Conservation (phyloP, 129 eudicot genomes). For the Flaveria trinervia region DNA sequence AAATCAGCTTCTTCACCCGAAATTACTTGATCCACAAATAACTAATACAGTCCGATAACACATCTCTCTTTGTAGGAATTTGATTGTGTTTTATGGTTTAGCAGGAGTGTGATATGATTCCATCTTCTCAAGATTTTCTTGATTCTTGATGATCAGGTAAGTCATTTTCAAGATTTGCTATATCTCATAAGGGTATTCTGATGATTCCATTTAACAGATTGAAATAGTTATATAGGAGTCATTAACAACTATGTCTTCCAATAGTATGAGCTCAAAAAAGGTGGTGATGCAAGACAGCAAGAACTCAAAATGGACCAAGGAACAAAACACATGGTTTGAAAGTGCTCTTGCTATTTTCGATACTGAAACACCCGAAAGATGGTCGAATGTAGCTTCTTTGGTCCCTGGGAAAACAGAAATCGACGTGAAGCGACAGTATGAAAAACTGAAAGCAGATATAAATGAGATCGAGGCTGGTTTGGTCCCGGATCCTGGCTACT, state of each 20-base stretch:
- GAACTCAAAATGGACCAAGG: conserved; percentile 68
- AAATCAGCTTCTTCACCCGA: too few species aligned
- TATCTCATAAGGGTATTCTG: conserved; percentile 27
- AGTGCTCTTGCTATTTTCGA: conserved; percentile 77
- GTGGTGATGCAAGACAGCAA: conserved; percentile 47
- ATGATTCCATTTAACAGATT: conserved; percentile 19
- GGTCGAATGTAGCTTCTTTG: conserved; percentile 70
- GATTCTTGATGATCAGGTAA: conserved; percentile 44
- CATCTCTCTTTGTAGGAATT: too few species aligned
- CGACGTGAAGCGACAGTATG: conserved; percentile 79
- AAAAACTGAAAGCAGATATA: conserved; percentile 72
- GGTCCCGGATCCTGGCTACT: conserved; percentile 65
- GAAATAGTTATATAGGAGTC: conserved; percentile 48
- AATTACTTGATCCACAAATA: too few species aligned
- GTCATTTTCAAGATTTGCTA: conserved; percentile 29
- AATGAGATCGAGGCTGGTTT: conserved; percentile 73
- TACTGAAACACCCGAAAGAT: conserved; percentile 72
- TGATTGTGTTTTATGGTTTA: not conserved
- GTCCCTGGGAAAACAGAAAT: conserved; percentile 82
- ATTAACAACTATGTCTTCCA: conserved; percentile 48
- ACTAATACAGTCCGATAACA: too few species aligned
- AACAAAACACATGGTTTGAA: conserved; percentile 87
- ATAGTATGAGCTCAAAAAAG: conserved; percentile 35
- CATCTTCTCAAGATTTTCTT: conserved; percentile 38
- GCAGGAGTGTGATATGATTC: conserved; percentile 19